These are phyloP conservation scores for Phytophthora litchii DNA, from an alignment of 352 stramenopile genomes.

Conservation along the genomic window DNA sequence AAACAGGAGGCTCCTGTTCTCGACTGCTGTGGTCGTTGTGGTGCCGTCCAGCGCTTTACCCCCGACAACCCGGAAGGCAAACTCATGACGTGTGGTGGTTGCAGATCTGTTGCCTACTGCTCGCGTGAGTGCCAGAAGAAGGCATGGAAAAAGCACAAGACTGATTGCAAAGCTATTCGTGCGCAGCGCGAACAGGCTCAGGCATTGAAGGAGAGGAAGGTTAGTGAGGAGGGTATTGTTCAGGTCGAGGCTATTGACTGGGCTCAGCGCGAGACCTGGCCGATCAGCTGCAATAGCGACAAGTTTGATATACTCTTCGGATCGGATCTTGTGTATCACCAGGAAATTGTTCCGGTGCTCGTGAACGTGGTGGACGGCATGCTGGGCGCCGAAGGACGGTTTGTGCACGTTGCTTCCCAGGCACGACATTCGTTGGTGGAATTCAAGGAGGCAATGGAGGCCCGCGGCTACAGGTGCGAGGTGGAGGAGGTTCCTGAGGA, in stretches of 20 bases:
- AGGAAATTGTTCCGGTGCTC: slow-evolving; percentile 82
- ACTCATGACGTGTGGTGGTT: slow-evolving; percentile 85
- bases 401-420: slow-evolving; percentile 84
- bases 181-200: slow-evolving; percentile 36
- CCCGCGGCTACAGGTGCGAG: slow-evolving; percentile 63
- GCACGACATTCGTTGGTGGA: slow-evolving; percentile 80
- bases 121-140: slow-evolving; percentile 87
- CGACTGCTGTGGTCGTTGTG: slow-evolving; percentile 70
- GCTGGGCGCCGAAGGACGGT: slow-evolving; percentile 55
- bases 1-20: slow-evolving; percentile 35
- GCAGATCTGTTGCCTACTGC: slow-evolving; percentile 80
- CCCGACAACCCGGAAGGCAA: slow-evolving; percentile 87
- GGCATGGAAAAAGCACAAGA: slow-evolving; percentile 88
- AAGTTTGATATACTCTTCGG: slow-evolving; percentile 80
- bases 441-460: slow-evolving; percentile 82
- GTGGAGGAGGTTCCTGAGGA: slow-evolving; percentile 74
- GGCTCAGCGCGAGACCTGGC: slow-evolving; percentile 78
- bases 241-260: slow-evolving; percentile 84
- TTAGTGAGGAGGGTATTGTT: slow-evolving; percentile 32
- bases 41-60: slow-evolving; percentile 74
- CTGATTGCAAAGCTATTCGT: slow-evolving; percentile 75
- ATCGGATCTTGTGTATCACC: slow-evolving; percentile 88
- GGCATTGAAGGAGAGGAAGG: slow-evolving; percentile 24
- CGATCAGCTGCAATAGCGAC: slow-evolving; percentile 35
- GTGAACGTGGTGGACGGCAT: slow-evolving; percentile 81